A percentile compares a stretch with the other conserved stretches of the same genome.
Conservation (phyloP, 2,329 filamentous ascomycete species). For the Fusarium pilosicola region DNA sequence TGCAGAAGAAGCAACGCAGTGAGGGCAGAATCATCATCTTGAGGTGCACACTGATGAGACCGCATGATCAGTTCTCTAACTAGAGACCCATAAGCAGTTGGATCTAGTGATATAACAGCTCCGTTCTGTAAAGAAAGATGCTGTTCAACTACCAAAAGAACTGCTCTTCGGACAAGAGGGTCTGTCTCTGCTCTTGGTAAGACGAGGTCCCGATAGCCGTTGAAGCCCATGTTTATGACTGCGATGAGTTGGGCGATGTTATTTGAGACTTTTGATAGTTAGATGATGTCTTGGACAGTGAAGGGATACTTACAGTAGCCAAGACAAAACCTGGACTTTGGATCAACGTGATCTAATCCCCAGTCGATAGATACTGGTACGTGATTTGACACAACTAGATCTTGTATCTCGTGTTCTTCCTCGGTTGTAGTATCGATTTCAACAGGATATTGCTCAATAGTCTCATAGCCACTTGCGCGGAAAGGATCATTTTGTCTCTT, state of each 20-base stretch:
- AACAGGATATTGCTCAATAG: background rate
- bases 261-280: constrained; percentile 22
- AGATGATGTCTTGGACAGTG: fast-evolving
- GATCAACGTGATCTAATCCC: constrained; percentile 33
- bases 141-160: constrained; percentile 34
- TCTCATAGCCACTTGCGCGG: constrained; percentile 11
- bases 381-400: background rate
- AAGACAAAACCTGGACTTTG: constrained; percentile 31
- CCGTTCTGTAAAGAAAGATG: constrained; percentile 34
- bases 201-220: constrained; percentile 35
- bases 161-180: constrained; percentile 28
- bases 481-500: background rate
- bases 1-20: constrained; percentile 33
- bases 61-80: constrained; percentile 30
- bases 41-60: constrained; percentile 31
- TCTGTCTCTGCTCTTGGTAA: constrained; percentile 35
- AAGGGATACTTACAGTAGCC: constrained; percentile 19
- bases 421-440: fast-evolving
- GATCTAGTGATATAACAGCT: constrained; percentile 7
- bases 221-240: constrained; percentile 40
- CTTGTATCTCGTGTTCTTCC: background rate
- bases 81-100: constrained; percentile 18
- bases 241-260: constrained; percentile 39
- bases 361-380: background rate
- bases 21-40: constrained; percentile 36